phyloP scores from a whole-genome alignment of 768 basidiomycete genomes.

The Tulasnella calospora region DNA sequence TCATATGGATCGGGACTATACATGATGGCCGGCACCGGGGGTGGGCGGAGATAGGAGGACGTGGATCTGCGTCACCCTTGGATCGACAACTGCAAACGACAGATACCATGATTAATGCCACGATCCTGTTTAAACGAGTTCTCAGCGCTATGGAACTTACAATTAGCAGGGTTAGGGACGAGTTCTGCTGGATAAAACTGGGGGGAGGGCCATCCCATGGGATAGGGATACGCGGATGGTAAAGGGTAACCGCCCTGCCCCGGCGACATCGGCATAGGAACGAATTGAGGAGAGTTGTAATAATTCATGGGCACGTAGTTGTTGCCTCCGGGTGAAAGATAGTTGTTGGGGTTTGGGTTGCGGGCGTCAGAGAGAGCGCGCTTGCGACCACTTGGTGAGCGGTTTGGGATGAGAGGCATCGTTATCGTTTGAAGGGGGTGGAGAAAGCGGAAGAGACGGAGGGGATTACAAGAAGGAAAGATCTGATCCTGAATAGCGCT shows the following conservation, averaged over 20 bases:
- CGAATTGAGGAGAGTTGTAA: slow-evolving; percentile 20
- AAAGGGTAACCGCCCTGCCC: neutral
- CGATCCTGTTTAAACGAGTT: neutral
- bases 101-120: neutral
- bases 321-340: slow-evolving; percentile 14
- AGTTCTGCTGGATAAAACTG: slow-evolving; percentile 16
- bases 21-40: neutral
- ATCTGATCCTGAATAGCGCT: neutral
- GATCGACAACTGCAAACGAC: neutral
- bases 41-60: slow-evolving; percentile 17
- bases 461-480: slow-evolving; percentile 7
- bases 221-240: slow-evolving; percentile 10
- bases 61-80: slow-evolving; percentile 10
- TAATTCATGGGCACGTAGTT: slow-evolving; percentile 13
- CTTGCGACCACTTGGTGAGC: slow-evolving; percentile 14
- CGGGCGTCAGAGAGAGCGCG: slow-evolving; percentile 14
- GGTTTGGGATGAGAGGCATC: slow-evolving; percentile 20
- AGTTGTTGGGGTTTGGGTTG: slow-evolving; percentile 3
- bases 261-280: slow-evolving; percentile 13
- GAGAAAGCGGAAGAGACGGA: neutral
- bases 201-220: slow-evolving; percentile 22
- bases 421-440: neutral
- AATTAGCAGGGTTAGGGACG: neutral
- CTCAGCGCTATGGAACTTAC: neutral
- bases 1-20: neutral